A percentile compares a stretch with the other conserved stretches of the same genome.
Evolutionary conservation across 495 filamentous ascomycete species (phyloP).

Genomic region (Aspergillus carlsbadensis): DNA sequence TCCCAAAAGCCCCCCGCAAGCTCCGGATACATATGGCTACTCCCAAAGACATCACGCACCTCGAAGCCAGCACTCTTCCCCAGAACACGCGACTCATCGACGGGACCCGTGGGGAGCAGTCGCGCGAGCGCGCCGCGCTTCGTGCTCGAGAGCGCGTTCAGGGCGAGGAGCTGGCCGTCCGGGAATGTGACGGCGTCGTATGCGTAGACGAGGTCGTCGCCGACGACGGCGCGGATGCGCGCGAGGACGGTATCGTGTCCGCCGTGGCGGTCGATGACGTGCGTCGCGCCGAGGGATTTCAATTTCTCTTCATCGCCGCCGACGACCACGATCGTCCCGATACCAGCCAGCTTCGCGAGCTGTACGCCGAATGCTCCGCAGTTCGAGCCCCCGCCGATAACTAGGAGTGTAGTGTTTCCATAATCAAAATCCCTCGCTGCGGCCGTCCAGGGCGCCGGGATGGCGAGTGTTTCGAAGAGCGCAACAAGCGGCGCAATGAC

Average conservation of each 20-base stretch:
- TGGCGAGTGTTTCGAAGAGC: constrained; percentile 22
- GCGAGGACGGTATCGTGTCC: constrained; percentile 19
- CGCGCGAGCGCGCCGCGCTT: constrained; percentile 29
- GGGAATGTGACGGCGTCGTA: constrained; percentile 27
- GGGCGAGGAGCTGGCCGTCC: constrained; percentile 18
- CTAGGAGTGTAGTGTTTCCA: constrained; percentile 19
- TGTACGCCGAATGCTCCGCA: constrained; percentile 31
- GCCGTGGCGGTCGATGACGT: constrained; percentile 30
- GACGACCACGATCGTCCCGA: constrained; percentile 26
- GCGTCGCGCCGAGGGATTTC: constrained; percentile 26
- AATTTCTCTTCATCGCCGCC: background rate
- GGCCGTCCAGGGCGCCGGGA: constrained; percentile 20
- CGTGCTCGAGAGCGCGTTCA: constrained; percentile 26
- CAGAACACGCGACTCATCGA: constrained; percentile 17
- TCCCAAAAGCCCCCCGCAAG: constrained; percentile 16
- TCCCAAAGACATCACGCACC: constrained; percentile 8
- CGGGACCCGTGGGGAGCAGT: constrained; percentile 10
- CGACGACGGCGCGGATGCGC: constrained; percentile 25
- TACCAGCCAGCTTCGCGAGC: constrained; percentile 23
- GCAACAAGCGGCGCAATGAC: constrained; percentile 22
- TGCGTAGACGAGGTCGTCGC: constrained; percentile 32
- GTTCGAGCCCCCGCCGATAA: constrained; percentile 34
- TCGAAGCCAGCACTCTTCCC: constrained; percentile 27
- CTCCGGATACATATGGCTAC: background rate
- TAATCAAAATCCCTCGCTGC: constrained; percentile 24